phyloP scores from a whole-genome alignment of 495 filamentous ascomycete genomes.

The Geopyxis carbonaria region DNA sequence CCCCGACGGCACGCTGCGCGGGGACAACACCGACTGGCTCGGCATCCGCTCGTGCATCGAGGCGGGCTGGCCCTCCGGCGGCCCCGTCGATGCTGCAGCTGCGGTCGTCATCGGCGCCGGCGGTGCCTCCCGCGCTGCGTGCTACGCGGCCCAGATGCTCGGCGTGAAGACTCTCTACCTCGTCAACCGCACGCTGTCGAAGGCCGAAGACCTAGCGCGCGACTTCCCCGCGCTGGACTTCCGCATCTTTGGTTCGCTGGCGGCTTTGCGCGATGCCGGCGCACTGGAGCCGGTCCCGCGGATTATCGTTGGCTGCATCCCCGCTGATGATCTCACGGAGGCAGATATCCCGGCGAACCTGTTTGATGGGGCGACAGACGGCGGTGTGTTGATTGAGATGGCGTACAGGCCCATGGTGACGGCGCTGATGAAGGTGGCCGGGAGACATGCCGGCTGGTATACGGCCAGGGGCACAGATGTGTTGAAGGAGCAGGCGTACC shows the following conservation, averaged over 20 bases:
- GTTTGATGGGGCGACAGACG: conserved; percentile 27
- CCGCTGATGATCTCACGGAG: conserved; percentile 40
- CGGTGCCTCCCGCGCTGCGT: conserved; percentile 48
- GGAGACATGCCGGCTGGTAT: conserved; percentile 40
- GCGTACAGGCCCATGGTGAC: conserved; percentile 61
- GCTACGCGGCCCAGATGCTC: conserved; percentile 50
- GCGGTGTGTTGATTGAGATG: conserved; percentile 61
- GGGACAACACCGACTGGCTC: conserved; percentile 59
- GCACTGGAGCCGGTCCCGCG: conserved; percentile 29
- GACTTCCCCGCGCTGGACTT: conserved; percentile 38
- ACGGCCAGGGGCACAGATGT: conserved; percentile 53
- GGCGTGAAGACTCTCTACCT: conserved; percentile 46
- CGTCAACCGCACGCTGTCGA: conserved; percentile 44
- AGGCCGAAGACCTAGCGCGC: conserved; percentile 42
- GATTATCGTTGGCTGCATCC: conserved; percentile 48
- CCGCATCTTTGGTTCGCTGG: conserved; percentile 34
- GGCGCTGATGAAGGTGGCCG: conserved; percentile 38
- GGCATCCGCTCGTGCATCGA: conserved; percentile 33
- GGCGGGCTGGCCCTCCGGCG: conserved; percentile 2
- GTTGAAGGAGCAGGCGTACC: conserved; percentile 47
- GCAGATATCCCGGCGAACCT: conserved; percentile 27
- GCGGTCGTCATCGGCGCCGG: conserved; percentile 39
- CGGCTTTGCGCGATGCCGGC: conserved; percentile 38
- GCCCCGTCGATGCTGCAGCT: not conserved
- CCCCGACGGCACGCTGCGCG: conserved; percentile 33